Percentiles rank a stretch among this genome's conserved stretches.
phyloP scores from a whole-genome alignment of 768 basidiomycete species.

The Hysterangium stoloniferum region DNA sequence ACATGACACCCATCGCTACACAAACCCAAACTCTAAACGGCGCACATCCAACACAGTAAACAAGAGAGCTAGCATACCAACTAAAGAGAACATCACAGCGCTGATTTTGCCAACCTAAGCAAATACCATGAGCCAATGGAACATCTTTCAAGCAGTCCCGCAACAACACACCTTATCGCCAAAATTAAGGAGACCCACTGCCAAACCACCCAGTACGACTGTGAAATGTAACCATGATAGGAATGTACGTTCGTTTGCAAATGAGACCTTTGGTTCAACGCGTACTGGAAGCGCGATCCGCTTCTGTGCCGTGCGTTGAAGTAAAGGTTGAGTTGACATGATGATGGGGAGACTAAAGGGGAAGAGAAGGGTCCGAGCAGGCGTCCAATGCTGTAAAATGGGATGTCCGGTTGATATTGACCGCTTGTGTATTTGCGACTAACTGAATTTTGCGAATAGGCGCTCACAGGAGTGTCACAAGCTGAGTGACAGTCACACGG shows the following conservation, averaged over 20 bases:
- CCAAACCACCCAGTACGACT: conserved; percentile 92
- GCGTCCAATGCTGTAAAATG: too few relatives aligned
- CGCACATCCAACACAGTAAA: background rate
- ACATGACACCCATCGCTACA: conserved; percentile 92
- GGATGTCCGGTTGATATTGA: too few relatives aligned
- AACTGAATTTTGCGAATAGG: too few relatives aligned
- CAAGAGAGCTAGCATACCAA: conserved; percentile 49
- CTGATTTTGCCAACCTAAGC: conserved; percentile 91
- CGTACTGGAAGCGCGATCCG: conserved; percentile 95
- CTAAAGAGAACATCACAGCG: conserved; percentile 92
- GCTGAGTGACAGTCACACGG: too few relatives aligned
- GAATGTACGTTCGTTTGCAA: conserved; percentile 93
- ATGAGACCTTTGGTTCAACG: conserved; percentile 91
- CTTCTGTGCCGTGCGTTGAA: conserved; percentile 90
- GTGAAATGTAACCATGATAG: conserved; percentile 98
- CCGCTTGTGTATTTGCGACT: too few relatives aligned
- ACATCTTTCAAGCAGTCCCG: background rate
- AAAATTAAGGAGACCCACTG: conserved; percentile 95
- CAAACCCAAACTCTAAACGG: background rate
- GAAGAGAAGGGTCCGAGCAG: too few relatives aligned
- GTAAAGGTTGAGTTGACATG: conserved; percentile 97
- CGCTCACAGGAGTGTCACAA: too few relatives aligned
- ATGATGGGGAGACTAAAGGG: background rate
- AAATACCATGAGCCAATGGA: background rate
- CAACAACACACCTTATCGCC: conserved; percentile 70